A percentile compares a stretch with the other conserved stretches of the same genome.
phyloP scores from a whole-genome alignment of 345 rosid species.

The Eucalyptus pauciflora region DNA sequence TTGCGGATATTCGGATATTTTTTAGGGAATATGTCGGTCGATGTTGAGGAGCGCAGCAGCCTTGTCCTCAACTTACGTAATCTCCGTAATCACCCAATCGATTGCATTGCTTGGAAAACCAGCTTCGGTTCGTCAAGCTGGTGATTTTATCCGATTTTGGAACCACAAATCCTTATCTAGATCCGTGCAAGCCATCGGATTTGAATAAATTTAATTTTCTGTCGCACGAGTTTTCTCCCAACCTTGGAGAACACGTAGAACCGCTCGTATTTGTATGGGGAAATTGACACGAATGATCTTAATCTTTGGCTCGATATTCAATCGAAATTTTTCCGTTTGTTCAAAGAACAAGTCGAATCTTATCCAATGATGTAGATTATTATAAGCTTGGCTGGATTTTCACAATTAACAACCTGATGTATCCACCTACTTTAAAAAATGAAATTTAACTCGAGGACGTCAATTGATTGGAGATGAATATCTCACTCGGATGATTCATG shows the following conservation, averaged over 20 bases:
- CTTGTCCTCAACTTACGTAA: not conserved
- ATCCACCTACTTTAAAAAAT: not conserved
- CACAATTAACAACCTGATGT: accelerated
- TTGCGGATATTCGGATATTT: not conserved
- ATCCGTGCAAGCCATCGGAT: not conserved
- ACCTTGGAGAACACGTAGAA: not conserved
- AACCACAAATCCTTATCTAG: not conserved
- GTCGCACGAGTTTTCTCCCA: not conserved
- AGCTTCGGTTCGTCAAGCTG: not conserved
- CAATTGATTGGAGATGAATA: not conserved
- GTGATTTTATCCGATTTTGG: not conserved
- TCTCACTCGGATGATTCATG: accelerated
- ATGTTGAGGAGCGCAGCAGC: not conserved
- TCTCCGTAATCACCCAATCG: not conserved
- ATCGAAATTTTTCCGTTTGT: not conserved
- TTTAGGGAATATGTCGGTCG: not conserved
- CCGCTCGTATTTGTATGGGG: accelerated
- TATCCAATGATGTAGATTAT: not conserved
- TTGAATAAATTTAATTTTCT: not conserved
- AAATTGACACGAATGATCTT: not conserved
- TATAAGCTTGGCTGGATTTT: not conserved
- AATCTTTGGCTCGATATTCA: not conserved
- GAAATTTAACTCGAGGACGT: accelerated
- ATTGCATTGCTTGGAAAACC: not conserved
- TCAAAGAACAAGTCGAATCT: not conserved